Conservation (phyloP, 768 basidiomycete genomes). For the Russula abietina region DNA sequence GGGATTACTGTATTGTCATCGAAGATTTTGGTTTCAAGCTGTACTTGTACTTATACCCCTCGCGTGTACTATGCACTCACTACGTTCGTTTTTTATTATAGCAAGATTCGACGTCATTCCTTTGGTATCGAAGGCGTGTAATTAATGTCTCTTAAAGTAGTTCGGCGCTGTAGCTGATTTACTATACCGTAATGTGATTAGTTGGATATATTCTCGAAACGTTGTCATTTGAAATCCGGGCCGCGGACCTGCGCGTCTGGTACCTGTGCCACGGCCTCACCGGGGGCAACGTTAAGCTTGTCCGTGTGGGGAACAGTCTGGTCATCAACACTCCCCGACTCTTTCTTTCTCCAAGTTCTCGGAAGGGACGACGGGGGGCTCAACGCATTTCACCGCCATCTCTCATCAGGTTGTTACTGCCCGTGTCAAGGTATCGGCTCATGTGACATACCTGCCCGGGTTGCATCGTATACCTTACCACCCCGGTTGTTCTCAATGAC, state of each 20-base stretch:
- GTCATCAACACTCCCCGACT: background rate
- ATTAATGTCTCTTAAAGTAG: background rate
- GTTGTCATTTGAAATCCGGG: slow-evolving; percentile 1
- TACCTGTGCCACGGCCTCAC: background rate
- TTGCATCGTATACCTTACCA: background rate
- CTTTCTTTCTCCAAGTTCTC: background rate
- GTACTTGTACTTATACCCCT: background rate
- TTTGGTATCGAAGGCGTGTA: background rate
- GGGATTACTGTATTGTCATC: background rate
- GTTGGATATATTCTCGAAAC: background rate
- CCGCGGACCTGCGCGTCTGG: slow-evolving; percentile 6
- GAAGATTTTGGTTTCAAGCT: background rate
- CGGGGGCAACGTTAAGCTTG: background rate
- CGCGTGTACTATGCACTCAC: slow-evolving; percentile 2
- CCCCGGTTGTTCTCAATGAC: slow-evolving; percentile 26
- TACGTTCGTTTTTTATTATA: slow-evolving; percentile 12
- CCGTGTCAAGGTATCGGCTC: background rate
- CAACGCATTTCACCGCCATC: background rate
- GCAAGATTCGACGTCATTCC: background rate
- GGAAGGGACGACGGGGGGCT: too few species aligned
- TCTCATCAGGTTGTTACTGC: background rate
- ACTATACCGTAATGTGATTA: background rate
- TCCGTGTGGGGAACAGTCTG: slow-evolving; percentile 3
- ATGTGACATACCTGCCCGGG: slow-evolving; percentile 4
- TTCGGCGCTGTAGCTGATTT: background rate